These are phyloP conservation scores for Phytophthora macrochlamydospora DNA, from an alignment of 352 stramenopile species.

Conservation along the genomic window DNA sequence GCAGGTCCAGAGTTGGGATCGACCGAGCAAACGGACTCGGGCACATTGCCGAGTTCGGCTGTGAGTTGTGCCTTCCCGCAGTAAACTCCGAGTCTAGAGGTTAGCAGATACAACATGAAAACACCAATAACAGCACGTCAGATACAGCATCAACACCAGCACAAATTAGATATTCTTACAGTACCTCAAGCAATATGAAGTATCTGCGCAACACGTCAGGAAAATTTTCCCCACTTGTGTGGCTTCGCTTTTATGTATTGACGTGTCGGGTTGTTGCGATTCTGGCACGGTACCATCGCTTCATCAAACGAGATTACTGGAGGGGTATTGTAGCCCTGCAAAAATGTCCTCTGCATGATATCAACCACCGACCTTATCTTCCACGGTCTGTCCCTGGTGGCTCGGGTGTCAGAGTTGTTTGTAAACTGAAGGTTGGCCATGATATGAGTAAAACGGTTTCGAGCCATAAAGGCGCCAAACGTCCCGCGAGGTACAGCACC, in stretches of 20 bases:
- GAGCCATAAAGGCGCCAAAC: slow-evolving; percentile 6
- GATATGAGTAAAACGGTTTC: background rate
- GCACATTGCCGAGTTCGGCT: slow-evolving; percentile 7
- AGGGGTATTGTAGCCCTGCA: background rate
- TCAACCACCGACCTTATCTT: slow-evolving; percentile 9
- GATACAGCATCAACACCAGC: background rate
- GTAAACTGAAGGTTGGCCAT: slow-evolving; percentile 9
- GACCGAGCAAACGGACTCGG: background rate
- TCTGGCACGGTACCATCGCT: slow-evolving; percentile 11
- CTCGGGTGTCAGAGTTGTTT: background rate
- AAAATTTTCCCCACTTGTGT: slow-evolving; percentile 14
- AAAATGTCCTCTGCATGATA: slow-evolving; percentile 2
- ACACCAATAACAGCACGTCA: background rate
- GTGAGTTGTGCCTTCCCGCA: slow-evolving; percentile 8
- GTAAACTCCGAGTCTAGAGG: slow-evolving; percentile 17
- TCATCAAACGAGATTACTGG: slow-evolving; percentile 8
- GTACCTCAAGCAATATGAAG: background rate
- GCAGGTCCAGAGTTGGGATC: slow-evolving; percentile 12
- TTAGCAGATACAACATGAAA: background rate
- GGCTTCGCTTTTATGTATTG: slow-evolving; percentile 18
- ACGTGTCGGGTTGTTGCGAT: background rate
- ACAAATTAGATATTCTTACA: background rate
- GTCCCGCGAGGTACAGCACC: slow-evolving; percentile 3
- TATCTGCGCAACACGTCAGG: slow-evolving; percentile 6
- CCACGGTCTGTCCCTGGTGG: background rate